These are phyloP conservation scores for Metschnikowia arizonensis DNA, from an alignment of 805 yeast genomes.

Conservation along the genomic window DNA sequence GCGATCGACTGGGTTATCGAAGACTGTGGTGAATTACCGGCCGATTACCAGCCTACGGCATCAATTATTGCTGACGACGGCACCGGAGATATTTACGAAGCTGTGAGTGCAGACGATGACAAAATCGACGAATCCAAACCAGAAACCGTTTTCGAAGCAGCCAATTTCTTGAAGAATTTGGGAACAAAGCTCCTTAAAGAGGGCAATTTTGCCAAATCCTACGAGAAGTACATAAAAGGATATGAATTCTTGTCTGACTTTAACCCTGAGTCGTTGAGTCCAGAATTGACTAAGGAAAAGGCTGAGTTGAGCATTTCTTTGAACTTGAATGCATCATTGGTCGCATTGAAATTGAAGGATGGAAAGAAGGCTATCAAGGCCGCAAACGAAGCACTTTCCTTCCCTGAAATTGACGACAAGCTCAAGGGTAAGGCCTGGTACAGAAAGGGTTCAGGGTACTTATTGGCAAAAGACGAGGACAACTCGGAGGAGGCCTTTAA, in stretches of 20 bases:
- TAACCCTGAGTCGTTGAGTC: constrained; percentile 64
- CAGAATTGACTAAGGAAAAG: constrained; percentile 48
- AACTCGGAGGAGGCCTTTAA: constrained; percentile 64
- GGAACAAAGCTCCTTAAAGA: constrained; percentile 75
- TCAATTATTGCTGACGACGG: constrained; percentile 58
- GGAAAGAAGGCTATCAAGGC: constrained; percentile 53
- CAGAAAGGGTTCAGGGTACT: constrained; percentile 77
- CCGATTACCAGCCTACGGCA: constrained; percentile 51
- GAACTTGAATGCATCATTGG: constrained; percentile 69
- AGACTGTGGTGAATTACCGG: constrained; percentile 74
- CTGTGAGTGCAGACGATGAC: constrained; percentile 68
- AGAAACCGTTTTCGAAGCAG: constrained; percentile 65
- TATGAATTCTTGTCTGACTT: constrained; percentile 64
- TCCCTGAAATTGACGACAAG: constrained; percentile 54
- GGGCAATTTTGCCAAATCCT: constrained; percentile 54
- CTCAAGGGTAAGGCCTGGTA: constrained; percentile 81
- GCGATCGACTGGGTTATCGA: constrained; percentile 61
- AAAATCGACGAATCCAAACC: constrained; percentile 55
- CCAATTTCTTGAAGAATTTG: constrained; percentile 61
- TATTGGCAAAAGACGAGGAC: constrained; percentile 61
- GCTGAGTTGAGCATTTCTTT: constrained; percentile 58
- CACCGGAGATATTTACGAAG: constrained; percentile 82
- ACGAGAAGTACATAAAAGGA: constrained; percentile 70
- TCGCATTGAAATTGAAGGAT: constrained; percentile 60
- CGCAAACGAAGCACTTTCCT: constrained; percentile 63